Percentiles rank a stretch among this genome's conserved stretches.
Evolutionary conservation across 371 early-diverging fungal species (phyloP).

Genomic region (Mortierella sp.): DNA sequence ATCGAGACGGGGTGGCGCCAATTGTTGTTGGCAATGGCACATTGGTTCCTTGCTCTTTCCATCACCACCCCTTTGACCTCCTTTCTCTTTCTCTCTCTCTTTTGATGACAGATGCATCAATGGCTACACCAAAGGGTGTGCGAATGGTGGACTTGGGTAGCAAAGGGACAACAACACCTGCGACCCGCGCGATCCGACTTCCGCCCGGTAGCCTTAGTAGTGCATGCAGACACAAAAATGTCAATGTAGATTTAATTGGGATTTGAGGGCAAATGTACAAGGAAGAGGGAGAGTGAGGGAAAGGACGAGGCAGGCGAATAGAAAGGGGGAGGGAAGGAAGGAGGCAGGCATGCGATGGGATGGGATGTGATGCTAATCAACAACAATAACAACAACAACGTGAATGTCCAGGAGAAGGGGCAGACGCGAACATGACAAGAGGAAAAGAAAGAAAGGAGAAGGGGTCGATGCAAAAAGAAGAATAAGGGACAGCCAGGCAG

Average conservation of each 20-base stretch:
- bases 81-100: neutral
- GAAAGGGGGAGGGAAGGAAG: neutral
- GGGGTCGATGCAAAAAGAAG: neutral
- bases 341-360: neutral
- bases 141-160: neutral
- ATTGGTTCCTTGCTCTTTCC: neutral
- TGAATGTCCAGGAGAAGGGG: constrained; percentile 1
- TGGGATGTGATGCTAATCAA: neutral
- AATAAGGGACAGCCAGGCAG: constrained; percentile 10
- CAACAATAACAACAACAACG: constrained; percentile 2
- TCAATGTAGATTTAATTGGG: neutral
- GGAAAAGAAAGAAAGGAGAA: neutral
- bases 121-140: neutral
- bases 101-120: neutral
- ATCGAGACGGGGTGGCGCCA: neutral
- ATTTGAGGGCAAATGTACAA: neutral
- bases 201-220: neutral
- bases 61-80: neutral
- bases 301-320: neutral
- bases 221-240: constrained; percentile 4
- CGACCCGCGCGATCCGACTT: neutral
- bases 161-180: too few relatives aligned
- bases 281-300: neutral
- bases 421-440: neutral
- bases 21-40: neutral